Evolutionary conservation across 2,329 filamentous ascomycete genomes (phyloP).

Genomic region (Dendryphion nanum): DNA sequence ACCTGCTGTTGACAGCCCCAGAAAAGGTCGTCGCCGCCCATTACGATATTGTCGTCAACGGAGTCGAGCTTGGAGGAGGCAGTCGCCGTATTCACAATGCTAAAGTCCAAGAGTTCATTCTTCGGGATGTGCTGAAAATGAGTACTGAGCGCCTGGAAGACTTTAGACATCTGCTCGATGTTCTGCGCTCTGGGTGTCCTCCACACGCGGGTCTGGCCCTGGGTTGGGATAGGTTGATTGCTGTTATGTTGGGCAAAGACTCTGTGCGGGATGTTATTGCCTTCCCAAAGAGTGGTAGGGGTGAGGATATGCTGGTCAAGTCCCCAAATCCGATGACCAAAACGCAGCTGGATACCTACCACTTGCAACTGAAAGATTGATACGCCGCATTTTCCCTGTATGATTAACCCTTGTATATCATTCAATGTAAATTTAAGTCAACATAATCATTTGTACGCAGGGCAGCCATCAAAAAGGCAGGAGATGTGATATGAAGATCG

Average conservation of each 20-base stretch:
- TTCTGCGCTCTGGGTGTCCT: constrained; percentile 81
- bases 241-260: constrained; percentile 72
- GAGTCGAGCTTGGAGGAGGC: constrained; percentile 89
- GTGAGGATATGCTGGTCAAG: constrained; percentile 79
- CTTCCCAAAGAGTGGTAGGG: constrained; percentile 90
- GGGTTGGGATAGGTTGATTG: constrained; percentile 84
- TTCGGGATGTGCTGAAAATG: constrained; percentile 82
- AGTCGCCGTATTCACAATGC: constrained; percentile 88
- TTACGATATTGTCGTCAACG: constrained; percentile 95
- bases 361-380: constrained; percentile 42
- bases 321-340: constrained; percentile 69
- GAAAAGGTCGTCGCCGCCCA: constrained; percentile 76
- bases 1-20: constrained; percentile 70
- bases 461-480: too few species aligned
- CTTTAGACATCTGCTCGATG: constrained; percentile 82
- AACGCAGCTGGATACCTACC: constrained; percentile 60
- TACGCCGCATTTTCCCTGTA: too few species aligned
- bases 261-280: constrained; percentile 92
- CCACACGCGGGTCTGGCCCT: constrained; percentile 93
- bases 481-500: too few species aligned
- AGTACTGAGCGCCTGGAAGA: constrained; percentile 67
- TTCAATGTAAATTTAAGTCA: too few species aligned
- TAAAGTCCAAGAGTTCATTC: constrained; percentile 77
- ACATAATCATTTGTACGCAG: too few species aligned
- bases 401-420: too few species aligned